Base-by-base conservation (phyloP, 1,284 basidiomycete genomes). In the Takashimella koratensis region DNA sequence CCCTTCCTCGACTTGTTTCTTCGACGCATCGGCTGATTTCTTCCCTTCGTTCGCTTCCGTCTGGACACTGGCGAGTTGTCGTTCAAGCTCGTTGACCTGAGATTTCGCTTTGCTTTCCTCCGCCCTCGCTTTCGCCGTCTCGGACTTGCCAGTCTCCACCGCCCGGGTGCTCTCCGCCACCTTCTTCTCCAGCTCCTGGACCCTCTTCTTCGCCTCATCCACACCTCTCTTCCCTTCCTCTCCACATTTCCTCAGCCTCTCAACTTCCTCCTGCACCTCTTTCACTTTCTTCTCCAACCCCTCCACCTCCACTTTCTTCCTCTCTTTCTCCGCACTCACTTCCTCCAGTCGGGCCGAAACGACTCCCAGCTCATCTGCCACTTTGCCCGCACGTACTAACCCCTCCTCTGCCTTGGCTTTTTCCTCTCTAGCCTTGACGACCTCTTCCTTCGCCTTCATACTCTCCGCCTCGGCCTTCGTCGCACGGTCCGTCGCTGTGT, bases 231-330 rank as follows among this genome's bases (percentile, higher is more conserved):
- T n/a, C n/a, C n/a, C n/a, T n/a, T n/a, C n/a, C n/a, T n/a, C n/a
- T n/a, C n/a, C n/a, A n/a, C n/a, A n/a, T n/a, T n/a, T n/a, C n/a
- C 21, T 47, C 12, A 40, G 21, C 2, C 20, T 13, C n/a, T 26
- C 48, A 11, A 44, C 25, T 42, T 60, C 52, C 24, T 44, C 25
- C 41, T 58, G 27, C 21, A 58, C n/a, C 25, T 52, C 46, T 21
- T 42, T 36, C 30, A 36, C 16, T 16, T 36, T 16, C 8, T 8
- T 16, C 30, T 36, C 16, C 30, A 8, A 36, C 30, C 16, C 16
- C 16, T 36, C 30, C 30, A 36, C 8, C 30, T 36, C 30, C 8
- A 36, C 30, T 16, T 36, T 24, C 39, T 45, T 43, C 25, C 46
- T 43, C 41, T 47, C 43, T 26, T 49, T 45, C 16, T 43, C 49